Evolutionary conservation across 2,329 filamentous ascomycete genomes (phyloP), one percentile per base, ranked within the genome.

Genomic region (Colletotrichum tabaci): DNA sequence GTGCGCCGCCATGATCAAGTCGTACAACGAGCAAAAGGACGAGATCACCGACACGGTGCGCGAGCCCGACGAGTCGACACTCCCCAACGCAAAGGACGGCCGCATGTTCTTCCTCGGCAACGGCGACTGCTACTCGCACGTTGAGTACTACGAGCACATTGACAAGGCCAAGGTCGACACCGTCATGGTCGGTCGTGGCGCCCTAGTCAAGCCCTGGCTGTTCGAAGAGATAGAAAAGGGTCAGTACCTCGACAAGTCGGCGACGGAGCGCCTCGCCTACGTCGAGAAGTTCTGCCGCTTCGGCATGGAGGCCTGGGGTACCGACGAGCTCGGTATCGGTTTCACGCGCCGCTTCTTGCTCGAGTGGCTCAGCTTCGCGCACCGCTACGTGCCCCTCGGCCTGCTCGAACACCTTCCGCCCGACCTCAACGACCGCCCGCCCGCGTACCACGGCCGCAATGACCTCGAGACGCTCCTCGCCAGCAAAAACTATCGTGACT

Each of bases 151-250:
- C 74, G 85, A 91, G 68, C 91, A 96, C 77, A 86, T 98, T 49
- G 87, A 92, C 58, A 89, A 96, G 71, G 89, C 94, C 46, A 89
- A 90, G 57, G 95, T 98, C 56, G 96, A 98, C 84, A 91, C 91
- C n/a, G 93, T 98, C 79, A 98, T 99, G 96, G 91, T 98, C 73
- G 96, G 92, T n/a, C 93, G 96, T 72, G 96, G 96, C 67, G 96
- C 96, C 12, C 88, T 99, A 70, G 94, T 98, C 84, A 99, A 99
- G 84, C 96, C 96, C 0, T 99, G 96, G 96, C 87, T 99, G 74
- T 99, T 98, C 79, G 96, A 99, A 82, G 96, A 99, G 83, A 98
- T 99, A 66, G 90, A 94, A 75, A 89, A 91, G 74, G 93, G 93
- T 6, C 96, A 98, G 82, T 98, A 98, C 79, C 89, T 99, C 49